Evolutionary conservation across 2,329 filamentous ascomycete species (phyloP), one percentile per base, ranked within the genome.

Genomic region (Stromatinia cepivora): DNA sequence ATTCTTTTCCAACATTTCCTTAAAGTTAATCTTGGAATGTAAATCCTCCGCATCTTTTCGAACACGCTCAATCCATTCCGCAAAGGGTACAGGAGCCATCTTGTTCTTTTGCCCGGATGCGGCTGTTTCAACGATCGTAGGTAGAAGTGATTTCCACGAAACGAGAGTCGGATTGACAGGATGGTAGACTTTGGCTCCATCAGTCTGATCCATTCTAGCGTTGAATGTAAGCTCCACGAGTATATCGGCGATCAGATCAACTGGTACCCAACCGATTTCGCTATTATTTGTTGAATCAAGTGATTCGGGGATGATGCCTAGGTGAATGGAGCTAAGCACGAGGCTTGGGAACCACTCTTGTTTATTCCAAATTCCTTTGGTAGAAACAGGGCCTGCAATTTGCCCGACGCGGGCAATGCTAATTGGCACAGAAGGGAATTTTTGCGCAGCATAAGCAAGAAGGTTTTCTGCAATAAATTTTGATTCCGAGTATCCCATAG

Each of bases 341-440:
- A 67, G 20, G 45, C 34, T 52, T 42, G 65, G 65, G 10, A 61
- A 36, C 56, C 46, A 61, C 11, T 67, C 65, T 6, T 34, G 20
- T 31, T 36, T 59, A 17, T 53, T 67, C 54, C 65, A 61, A 0
- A 61, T n/a, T 1, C 56, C 45, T 0, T 5, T 50, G 2, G 42
- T 52, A 5, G 46, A 28, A 1, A 52, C 62, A 0, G 70, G 53
- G 0, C 82, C 83, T 1, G 77, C 82, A 50, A 85, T 80, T 85
- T 85, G 84, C 0, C 83, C 84, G 0, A 85, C 80, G 0, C 84
- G 81, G 45, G 83, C 78, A 17, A 81, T 74, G 7, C 78, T 79
- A 4, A 85, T 78, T 17, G 79, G 79, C 0, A 79, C 77, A n/a
- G n/a, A 10, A 1, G 34, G 25, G 2, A 56, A 54, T 42, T 74